Conservation (phyloP, 2,329 filamentous ascomycete species). For the Neopestalotiopsis sp. region DNA sequence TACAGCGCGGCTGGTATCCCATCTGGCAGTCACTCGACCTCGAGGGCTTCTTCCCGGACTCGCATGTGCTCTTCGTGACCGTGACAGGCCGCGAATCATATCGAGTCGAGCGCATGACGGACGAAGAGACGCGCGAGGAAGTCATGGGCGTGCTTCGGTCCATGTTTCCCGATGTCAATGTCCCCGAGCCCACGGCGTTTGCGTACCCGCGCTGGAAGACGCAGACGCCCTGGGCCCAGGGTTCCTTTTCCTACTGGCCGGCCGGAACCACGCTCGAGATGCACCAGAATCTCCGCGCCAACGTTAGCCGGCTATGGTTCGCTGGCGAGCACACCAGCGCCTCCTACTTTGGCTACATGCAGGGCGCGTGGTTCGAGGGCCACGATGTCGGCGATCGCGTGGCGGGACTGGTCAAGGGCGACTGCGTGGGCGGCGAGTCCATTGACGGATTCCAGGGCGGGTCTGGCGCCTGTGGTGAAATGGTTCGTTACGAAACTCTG, state of each 20-base stretch:
- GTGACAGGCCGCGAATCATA: conserved; percentile 62
- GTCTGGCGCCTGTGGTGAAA: conserved; percentile 28
- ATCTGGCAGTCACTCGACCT: conserved; percentile 68
- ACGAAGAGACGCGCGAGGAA: conserved; percentile 62
- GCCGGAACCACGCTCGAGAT: conserved; percentile 64
- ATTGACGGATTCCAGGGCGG: conserved; percentile 30
- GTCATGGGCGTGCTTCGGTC: conserved; percentile 59
- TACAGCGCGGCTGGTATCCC: conserved; percentile 51
- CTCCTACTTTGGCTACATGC: conserved; percentile 69
- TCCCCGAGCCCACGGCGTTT: conserved; percentile 66
- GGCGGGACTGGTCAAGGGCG: conserved; percentile 23
- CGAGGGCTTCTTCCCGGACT: conserved; percentile 62
- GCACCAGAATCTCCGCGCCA: conserved; percentile 72
- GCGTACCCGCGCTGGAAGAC: conserved; percentile 62
- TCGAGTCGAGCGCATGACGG: conserved; percentile 61
- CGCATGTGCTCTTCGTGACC: conserved; percentile 70
- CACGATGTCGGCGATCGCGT: conserved; percentile 51
- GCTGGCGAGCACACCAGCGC: conserved; percentile 68
- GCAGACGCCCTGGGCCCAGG: conserved; percentile 48
- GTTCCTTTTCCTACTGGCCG: conserved; percentile 73
- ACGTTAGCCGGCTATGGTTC: conserved; percentile 65
- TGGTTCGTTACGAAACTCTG: conserved; percentile 35
- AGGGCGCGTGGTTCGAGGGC: conserved; percentile 65
- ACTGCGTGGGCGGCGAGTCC: conserved; percentile 25
- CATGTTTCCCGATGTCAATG: conserved; percentile 63